These are phyloP conservation scores for Selaginella tamariscina DNA, from an alignment of 75 land plant species.

Conservation along the genomic window DNA sequence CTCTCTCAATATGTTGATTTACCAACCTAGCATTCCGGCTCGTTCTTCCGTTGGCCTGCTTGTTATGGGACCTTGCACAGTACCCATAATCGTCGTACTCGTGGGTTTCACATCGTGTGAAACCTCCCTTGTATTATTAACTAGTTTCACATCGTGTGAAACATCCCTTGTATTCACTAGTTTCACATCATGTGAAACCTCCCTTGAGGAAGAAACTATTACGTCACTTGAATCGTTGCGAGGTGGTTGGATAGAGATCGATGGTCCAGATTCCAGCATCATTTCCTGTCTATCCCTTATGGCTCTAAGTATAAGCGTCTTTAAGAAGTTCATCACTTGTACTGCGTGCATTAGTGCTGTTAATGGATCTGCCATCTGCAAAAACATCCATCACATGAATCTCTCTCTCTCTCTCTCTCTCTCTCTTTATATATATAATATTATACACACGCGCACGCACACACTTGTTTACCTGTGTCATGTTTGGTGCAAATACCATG, in stretches of 20 bases:
- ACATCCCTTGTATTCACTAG: too few species aligned
- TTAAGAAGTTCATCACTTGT: constrained; percentile 96
- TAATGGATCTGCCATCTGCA: constrained; percentile 97
- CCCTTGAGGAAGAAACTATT: too few species aligned
- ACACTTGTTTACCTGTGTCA: constrained; percentile 92
- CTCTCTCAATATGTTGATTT: constrained; percentile 34
- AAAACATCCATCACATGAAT: too few species aligned
- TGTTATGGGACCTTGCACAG: constrained; percentile 3
- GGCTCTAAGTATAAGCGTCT: constrained; percentile 63
- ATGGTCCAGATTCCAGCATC: constrained; percentile 8
- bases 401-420: too few species aligned
- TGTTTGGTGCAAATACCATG: constrained; percentile 98
- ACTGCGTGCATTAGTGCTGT: constrained; percentile 99
- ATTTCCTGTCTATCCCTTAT: constrained; percentile 61
- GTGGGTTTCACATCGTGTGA: not conserved
- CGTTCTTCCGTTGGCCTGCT: not conserved
- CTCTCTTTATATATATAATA: too few species aligned
- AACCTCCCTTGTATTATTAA: constrained; percentile 14
- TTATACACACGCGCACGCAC: too few species aligned
- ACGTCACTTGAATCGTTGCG: too few species aligned
- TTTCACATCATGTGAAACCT: too few species aligned
- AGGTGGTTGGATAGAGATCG: not conserved
- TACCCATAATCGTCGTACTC: constrained; percentile 3
- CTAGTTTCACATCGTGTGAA: constrained; percentile 16
- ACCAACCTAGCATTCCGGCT: constrained; percentile 17